These are phyloP conservation scores for Rhodosorus marinus DNA, from an alignment of 23 red algal species.

Conservation along the genomic window DNA sequence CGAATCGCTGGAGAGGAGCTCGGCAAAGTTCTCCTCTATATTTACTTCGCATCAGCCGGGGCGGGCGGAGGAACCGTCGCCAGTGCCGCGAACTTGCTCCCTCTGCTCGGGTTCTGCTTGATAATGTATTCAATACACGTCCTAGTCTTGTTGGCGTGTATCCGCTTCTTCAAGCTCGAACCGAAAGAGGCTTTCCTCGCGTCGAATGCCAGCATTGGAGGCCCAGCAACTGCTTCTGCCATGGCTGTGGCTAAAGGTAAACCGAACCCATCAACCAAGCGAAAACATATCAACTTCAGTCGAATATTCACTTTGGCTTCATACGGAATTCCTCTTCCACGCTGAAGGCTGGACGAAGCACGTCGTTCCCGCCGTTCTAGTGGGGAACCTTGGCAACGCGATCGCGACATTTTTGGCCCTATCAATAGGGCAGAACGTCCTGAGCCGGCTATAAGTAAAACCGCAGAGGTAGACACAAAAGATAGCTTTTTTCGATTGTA, in stretches of 20 bases:
- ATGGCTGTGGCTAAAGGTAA: not conserved
- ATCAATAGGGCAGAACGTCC: too few relatives aligned
- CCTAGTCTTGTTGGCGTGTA: not conserved
- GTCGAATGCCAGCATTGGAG: slow-evolving; percentile 6
- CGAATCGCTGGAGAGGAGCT: not conserved
- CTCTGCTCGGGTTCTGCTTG: not conserved
- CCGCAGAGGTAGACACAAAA: too few relatives aligned
- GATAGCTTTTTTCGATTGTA: too few relatives aligned
- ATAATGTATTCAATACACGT: not conserved
- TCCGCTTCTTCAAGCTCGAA: not conserved
- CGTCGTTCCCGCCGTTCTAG: slow-evolving; percentile 1
- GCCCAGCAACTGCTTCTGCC: slow-evolving; percentile 3
- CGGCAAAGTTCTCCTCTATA: not conserved
- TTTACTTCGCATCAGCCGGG: slow-evolving; percentile 3
- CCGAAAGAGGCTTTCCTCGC: not conserved
- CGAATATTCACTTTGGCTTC: too few relatives aligned
- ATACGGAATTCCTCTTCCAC: too few relatives aligned
- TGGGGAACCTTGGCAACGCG: slow-evolving; percentile 3
- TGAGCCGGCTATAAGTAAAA: too few relatives aligned
- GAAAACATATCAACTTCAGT: too few relatives aligned
- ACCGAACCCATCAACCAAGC: too few relatives aligned
- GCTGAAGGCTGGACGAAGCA: not conserved
- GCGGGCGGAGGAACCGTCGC: not conserved
- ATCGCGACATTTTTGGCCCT: slow-evolving; percentile 5
- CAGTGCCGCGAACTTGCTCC: not conserved